A percentile compares a stretch with the other conserved stretches of the same genome.
phyloP scores from a whole-genome alignment of 2,329 filamentous ascomycete species.

The Exophiala aquamarina region DNA sequence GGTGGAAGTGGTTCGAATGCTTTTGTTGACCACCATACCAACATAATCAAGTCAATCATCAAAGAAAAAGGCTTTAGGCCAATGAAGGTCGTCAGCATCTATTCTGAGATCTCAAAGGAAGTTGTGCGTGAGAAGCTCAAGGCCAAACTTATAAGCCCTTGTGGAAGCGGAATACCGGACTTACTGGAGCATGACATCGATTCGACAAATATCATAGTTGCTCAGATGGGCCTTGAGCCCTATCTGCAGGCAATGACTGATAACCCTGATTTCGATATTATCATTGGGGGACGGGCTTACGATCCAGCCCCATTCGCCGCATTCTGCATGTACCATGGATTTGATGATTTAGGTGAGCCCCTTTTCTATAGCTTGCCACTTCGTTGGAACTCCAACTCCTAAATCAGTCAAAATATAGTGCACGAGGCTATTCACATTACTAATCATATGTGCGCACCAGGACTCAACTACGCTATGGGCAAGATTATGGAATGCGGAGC shows the following conservation, averaged over 20 bases:
- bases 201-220: slow-evolving; percentile 38
- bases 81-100: slow-evolving; percentile 37
- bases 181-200: slow-evolving; percentile 43
- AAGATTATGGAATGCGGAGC: slow-evolving; percentile 58
- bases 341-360: slow-evolving; percentile 11
- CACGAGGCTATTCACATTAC: neutral
- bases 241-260: slow-evolving; percentile 44
- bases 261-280: slow-evolving; percentile 47
- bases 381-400: too few relatives aligned
- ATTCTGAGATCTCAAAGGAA: slow-evolving; percentile 40
- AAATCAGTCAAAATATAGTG: too few relatives aligned
- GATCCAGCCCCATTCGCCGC: slow-evolving; percentile 44
- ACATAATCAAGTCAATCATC: slow-evolving; percentile 40
- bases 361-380: too few relatives aligned
- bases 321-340: slow-evolving; percentile 40
- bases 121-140: slow-evolving; percentile 33
- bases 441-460: slow-evolving; percentile 21
- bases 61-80: slow-evolving; percentile 28
- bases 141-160: slow-evolving; percentile 37
- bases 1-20: slow-evolving; percentile 49
- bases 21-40: slow-evolving; percentile 41
- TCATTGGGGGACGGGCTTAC: slow-evolving; percentile 48
- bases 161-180: slow-evolving; percentile 38
- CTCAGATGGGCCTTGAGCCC: slow-evolving; percentile 49
- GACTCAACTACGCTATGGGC: slow-evolving; percentile 52